These are phyloP conservation scores for Thermoascus crustaceus DNA, from an alignment of 2,329 filamentous ascomycete genomes.

Conservation along the genomic window DNA sequence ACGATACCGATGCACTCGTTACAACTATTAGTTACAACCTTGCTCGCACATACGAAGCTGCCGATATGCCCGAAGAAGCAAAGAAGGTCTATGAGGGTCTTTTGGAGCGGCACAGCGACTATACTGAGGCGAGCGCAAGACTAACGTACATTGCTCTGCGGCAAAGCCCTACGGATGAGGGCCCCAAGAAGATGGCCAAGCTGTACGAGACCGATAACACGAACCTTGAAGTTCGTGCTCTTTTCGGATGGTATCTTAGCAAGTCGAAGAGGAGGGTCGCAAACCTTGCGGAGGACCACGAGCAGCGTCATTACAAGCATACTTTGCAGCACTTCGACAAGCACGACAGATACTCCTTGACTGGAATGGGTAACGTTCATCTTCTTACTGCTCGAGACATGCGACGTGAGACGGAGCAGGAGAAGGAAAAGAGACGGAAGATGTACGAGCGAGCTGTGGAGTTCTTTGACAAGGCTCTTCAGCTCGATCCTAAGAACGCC, in stretches of 20 bases:
- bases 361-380: slow-evolving; percentile 95
- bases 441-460: slow-evolving; percentile 89
- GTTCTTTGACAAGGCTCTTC: slow-evolving; percentile 95
- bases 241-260: slow-evolving; percentile 94
- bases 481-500: slow-evolving; percentile 89
- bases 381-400: slow-evolving; percentile 85
- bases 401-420: slow-evolving; percentile 78
- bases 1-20: slow-evolving; percentile 83
- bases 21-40: slow-evolving; percentile 97
- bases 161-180: slow-evolving; percentile 73
- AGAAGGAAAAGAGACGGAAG: slow-evolving; percentile 82
- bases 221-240: slow-evolving; percentile 82
- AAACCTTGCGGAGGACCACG: slow-evolving; percentile 79
- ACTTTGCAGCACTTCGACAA: slow-evolving; percentile 92
- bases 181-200: slow-evolving; percentile 75
- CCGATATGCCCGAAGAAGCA: slow-evolving; percentile 71
- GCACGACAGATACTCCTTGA: slow-evolving; percentile 92
- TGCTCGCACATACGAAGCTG: slow-evolving; percentile 83
- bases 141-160: slow-evolving; percentile 84
- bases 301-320: slow-evolving; percentile 93
- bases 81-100: slow-evolving; percentile 82
- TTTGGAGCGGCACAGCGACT: slow-evolving; percentile 76
- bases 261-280: slow-evolving; percentile 74
- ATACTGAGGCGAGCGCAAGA: slow-evolving; percentile 82
- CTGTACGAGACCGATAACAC: slow-evolving; percentile 75